Conservation (phyloP, 306 rosid genomes). For the Trichosanthes cucumerina region DNA sequence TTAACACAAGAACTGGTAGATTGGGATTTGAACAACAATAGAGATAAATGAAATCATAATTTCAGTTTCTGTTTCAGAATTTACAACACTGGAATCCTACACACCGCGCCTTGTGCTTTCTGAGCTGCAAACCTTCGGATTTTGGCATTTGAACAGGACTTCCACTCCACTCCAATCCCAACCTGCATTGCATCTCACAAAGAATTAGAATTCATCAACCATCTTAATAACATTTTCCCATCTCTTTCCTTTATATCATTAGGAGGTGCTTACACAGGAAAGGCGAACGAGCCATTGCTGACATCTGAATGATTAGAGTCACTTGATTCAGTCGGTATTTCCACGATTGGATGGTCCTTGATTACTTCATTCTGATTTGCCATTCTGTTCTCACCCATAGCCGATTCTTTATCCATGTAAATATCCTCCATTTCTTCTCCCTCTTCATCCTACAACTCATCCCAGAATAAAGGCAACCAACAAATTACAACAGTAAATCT, state of each 20-base stretch:
- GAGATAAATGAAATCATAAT: background rate
- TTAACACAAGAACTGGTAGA: background rate
- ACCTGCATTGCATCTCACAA: conserved; percentile 25
- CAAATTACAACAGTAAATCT: background rate
- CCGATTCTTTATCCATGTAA: conserved; percentile 8
- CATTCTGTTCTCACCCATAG: conserved; percentile 10
- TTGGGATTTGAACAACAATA: background rate
- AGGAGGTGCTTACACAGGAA: conserved; percentile 52
- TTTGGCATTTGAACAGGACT: conserved; percentile 66
- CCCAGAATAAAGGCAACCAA: background rate
- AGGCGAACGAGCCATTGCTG: conserved; percentile 56
- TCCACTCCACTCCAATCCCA: conserved; percentile 58
- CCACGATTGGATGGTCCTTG: conserved; percentile 12
- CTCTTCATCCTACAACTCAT: conserved; percentile 17
- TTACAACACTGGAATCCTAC: conserved; percentile 51
- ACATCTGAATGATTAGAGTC: conserved; percentile 40
- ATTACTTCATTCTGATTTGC: conserved; percentile 5
- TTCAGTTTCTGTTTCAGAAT: conserved; percentile 26
- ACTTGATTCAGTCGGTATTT: conserved; percentile 25
- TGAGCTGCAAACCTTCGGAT: conserved; percentile 36
- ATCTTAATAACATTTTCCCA: background rate
- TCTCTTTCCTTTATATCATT: background rate
- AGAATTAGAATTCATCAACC: background rate
- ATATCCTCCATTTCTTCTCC: conserved; percentile 15
- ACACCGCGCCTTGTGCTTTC: conserved; percentile 36